Evolutionary conservation across 2,329 filamentous ascomycete genomes (phyloP).

Genomic region (Akanthomyces muscarius): DNA sequence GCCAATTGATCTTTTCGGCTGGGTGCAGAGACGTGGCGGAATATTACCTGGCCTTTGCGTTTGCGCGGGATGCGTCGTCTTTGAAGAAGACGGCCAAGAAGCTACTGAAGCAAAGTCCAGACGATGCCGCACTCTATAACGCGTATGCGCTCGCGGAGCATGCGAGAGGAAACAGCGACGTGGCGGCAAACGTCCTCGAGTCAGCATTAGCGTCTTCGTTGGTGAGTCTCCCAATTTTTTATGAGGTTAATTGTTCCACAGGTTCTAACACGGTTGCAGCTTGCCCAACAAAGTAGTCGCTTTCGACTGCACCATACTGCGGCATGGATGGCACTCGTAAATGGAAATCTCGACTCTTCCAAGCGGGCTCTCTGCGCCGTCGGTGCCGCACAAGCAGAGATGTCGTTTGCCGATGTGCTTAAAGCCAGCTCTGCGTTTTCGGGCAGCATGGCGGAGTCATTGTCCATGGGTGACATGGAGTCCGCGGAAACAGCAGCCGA

Average conservation of each 20-base stretch:
- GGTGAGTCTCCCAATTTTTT: conserved; percentile 24
- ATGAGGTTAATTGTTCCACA: too few species aligned
- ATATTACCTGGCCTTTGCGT: conserved; percentile 68
- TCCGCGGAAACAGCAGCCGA: conserved; percentile 56
- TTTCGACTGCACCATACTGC: conserved; percentile 38
- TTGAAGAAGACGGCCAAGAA: conserved; percentile 72
- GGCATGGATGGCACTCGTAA: conserved; percentile 62
- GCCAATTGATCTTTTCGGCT: conserved; percentile 49
- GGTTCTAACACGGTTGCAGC: neutral
- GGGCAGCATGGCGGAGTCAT: conserved; percentile 50
- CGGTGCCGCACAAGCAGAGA: conserved; percentile 20
- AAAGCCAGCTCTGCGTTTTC: conserved; percentile 43
- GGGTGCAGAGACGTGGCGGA: conserved; percentile 47
- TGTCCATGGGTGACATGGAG: conserved; percentile 46
- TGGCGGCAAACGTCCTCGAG: conserved; percentile 61
- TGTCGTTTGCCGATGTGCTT: conserved; percentile 6
- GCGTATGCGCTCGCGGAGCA: conserved; percentile 72
- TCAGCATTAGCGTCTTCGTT: conserved; percentile 51
- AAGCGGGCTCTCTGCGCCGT: conserved; percentile 34
- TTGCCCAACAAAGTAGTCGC: neutral
- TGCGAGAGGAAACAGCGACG: conserved; percentile 50
- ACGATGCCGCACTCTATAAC: conserved; percentile 68
- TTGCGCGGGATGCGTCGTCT: conserved; percentile 46
- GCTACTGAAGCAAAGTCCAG: conserved; percentile 64
- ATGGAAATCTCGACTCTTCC: neutral